Evolutionary conservation across 1,284 basidiomycete species (phyloP).

Genomic region (Singerocomus rubriflavus): DNA sequence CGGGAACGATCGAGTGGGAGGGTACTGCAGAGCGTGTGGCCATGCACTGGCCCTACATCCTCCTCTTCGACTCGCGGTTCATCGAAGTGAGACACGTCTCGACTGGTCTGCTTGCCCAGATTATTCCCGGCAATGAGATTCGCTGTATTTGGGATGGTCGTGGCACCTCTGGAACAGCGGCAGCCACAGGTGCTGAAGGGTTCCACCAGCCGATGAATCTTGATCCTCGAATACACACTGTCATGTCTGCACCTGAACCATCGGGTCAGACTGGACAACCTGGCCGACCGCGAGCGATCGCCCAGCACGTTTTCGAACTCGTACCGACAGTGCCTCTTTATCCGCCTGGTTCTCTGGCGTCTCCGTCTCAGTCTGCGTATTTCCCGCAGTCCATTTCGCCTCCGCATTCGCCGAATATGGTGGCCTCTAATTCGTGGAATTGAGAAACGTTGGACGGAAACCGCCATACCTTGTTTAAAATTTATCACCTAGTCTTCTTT

Average conservation of each 20-base stretch:
- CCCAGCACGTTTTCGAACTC: constrained; percentile 79
- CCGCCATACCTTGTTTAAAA: background rate
- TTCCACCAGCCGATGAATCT: constrained; percentile 50
- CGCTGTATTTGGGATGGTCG: constrained; percentile 88
- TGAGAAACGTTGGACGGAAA: constrained; percentile 7
- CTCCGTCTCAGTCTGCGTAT: constrained; percentile 60
- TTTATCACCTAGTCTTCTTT: background rate
- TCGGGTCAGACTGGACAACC: constrained; percentile 33
- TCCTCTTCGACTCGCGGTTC: constrained; percentile 89
- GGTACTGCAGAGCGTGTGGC: constrained; percentile 86
- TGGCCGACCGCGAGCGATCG: constrained; percentile 44
- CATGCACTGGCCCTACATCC: constrained; percentile 84
- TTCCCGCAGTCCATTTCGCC: constrained; percentile 62
- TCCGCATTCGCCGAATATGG: constrained; percentile 50
- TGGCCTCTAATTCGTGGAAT: constrained; percentile 25
- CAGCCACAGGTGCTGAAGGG: constrained; percentile 20
- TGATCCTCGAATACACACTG: constrained; percentile 71
- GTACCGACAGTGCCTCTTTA: constrained; percentile 74
- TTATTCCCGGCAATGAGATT: constrained; percentile 80
- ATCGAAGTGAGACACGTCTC: constrained; percentile 89
- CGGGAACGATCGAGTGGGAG: constrained; percentile 91
- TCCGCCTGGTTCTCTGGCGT: constrained; percentile 58
- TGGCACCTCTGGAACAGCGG: constrained; percentile 46
- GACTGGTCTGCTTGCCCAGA: constrained; percentile 85
- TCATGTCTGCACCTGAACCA: constrained; percentile 61